Evolutionary conservation across 1,284 basidiomycete genomes (phyloP).

Genomic region (Leccinum pachyderme): DNA sequence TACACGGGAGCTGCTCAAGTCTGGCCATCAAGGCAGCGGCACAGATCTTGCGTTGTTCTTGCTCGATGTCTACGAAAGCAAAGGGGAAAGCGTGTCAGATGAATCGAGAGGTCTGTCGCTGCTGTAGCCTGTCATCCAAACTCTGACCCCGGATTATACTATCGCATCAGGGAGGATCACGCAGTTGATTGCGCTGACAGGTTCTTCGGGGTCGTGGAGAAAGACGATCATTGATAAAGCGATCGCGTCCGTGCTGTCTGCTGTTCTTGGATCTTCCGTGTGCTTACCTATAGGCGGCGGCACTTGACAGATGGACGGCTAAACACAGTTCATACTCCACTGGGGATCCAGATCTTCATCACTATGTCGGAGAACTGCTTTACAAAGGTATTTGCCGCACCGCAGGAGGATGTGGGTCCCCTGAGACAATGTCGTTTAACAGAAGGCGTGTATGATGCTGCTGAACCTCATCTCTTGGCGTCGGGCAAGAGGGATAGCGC

Average conservation of each 20-base stretch:
- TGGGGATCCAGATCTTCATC: slow-evolving; percentile 83
- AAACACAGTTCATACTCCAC: slow-evolving; percentile 73
- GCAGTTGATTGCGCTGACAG: slow-evolving; percentile 78
- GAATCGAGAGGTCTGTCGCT: slow-evolving; percentile 63
- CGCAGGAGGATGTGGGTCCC: not conserved
- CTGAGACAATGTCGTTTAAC: slow-evolving; percentile 7
- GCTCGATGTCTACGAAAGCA: slow-evolving; percentile 76
- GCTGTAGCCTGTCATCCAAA: not conserved
- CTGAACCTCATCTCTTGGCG: slow-evolving; percentile 79
- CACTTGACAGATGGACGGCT: slow-evolving; percentile 68
- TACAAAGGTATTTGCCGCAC: slow-evolving; percentile 67
- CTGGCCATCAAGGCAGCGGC: slow-evolving; percentile 84
- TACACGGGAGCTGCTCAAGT: slow-evolving; percentile 81
- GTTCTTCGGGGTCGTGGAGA: slow-evolving; percentile 73
- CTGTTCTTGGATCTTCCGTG: slow-evolving; percentile 8
- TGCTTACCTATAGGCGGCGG: slow-evolving; percentile 7
- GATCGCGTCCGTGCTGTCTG: slow-evolving; percentile 58
- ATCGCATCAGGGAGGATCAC: slow-evolving; percentile 63
- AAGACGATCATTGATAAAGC: slow-evolving; percentile 77
- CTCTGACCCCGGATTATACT: slow-evolving; percentile 6
- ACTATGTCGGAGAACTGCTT: slow-evolving; percentile 84
- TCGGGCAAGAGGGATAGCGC: slow-evolving; percentile 87
- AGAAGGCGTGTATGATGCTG: slow-evolving; percentile 75
- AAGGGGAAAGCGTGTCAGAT: slow-evolving; percentile 64
- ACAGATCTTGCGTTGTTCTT: slow-evolving; percentile 78